Conservation (phyloP, 352 stramenopile species). For the Phytophthora hybrid region DNA sequence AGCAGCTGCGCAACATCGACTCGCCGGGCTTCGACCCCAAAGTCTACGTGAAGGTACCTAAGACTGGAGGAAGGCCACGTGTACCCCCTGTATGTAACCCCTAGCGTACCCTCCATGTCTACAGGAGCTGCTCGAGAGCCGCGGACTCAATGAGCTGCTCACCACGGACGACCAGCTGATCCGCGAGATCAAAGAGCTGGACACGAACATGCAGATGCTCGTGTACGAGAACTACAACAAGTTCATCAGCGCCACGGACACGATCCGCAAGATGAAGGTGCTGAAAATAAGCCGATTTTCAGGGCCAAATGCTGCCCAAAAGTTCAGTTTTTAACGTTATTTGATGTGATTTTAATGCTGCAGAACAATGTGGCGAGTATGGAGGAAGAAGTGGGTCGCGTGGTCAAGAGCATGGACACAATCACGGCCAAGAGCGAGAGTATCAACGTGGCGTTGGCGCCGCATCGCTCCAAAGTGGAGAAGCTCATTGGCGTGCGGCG, state of each 20-base stretch:
- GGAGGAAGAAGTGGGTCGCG: slow-evolving; percentile 89
- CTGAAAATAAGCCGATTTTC: not conserved
- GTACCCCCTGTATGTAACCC: slow-evolving; percentile 4
- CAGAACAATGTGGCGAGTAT: slow-evolving; percentile 93
- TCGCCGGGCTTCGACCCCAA: slow-evolving; percentile 71
- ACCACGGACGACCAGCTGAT: slow-evolving; percentile 81
- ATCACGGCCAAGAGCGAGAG: slow-evolving; percentile 88
- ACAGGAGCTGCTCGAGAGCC: slow-evolving; percentile 66
- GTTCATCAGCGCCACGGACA: slow-evolving; percentile 99
- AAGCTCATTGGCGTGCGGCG: slow-evolving; percentile 97
- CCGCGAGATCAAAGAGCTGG: slow-evolving; percentile 94
- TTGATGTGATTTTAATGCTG: not conserved
- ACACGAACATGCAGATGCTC: slow-evolving; percentile 99
- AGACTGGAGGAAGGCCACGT: not conserved
- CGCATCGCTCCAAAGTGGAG: slow-evolving; percentile 92
- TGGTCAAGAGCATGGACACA: slow-evolving; percentile 90
- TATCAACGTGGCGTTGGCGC: slow-evolving; percentile 90
- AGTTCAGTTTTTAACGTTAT: not conserved
- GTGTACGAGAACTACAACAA: slow-evolving; percentile 99
- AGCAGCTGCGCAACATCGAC: slow-evolving; percentile 81
- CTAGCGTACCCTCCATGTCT: slow-evolving; percentile 7
- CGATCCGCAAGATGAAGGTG: slow-evolving; percentile 96
- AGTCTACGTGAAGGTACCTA: slow-evolving; percentile 79
- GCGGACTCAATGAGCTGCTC: slow-evolving; percentile 79
- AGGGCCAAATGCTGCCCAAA: slow-evolving; percentile 8